Conservation (phyloP, 208 protist genomes). For the Endotrypanum monterogeii region DNA sequence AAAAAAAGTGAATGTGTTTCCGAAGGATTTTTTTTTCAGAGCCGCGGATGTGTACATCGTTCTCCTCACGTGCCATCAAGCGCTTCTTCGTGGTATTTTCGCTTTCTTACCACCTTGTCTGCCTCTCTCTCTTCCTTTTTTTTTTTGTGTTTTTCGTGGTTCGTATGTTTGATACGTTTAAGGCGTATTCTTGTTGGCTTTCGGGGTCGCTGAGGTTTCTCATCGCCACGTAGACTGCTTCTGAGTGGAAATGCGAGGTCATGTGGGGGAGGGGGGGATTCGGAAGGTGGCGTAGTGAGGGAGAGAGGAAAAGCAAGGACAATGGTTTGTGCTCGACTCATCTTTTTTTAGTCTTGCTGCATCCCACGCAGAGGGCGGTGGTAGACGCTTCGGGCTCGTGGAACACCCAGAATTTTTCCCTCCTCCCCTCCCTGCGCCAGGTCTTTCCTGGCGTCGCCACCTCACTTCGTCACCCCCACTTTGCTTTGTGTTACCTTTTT, state of each 20-base stretch:
- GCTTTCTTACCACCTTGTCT: background rate
- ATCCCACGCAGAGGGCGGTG: background rate
- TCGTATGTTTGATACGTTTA: too few relatives aligned
- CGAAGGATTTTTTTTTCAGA: background rate
- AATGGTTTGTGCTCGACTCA: too few relatives aligned
- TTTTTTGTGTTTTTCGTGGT: background rate
- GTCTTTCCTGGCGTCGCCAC: background rate
- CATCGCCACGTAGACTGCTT: background rate
- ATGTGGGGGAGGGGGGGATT: background rate
- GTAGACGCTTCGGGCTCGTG: background rate
- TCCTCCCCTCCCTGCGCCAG: background rate
- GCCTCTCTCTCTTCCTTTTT: background rate
- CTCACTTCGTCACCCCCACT: background rate
- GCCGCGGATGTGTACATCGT: background rate
- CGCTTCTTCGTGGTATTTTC: too few relatives aligned
- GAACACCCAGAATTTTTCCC: background rate
- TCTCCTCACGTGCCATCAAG: too few relatives aligned
- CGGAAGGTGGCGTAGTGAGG: background rate
- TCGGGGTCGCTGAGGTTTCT: background rate
- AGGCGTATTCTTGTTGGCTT: too few relatives aligned
- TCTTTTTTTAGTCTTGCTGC: background rate
- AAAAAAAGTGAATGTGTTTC: too few relatives aligned
- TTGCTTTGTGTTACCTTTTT: background rate
- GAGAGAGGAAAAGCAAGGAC: background rate
- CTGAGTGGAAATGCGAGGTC: background rate